These are phyloP conservation scores for Nemophila menziesii DNA, from an alignment of 257 asterid species.

Conservation along the genomic window DNA sequence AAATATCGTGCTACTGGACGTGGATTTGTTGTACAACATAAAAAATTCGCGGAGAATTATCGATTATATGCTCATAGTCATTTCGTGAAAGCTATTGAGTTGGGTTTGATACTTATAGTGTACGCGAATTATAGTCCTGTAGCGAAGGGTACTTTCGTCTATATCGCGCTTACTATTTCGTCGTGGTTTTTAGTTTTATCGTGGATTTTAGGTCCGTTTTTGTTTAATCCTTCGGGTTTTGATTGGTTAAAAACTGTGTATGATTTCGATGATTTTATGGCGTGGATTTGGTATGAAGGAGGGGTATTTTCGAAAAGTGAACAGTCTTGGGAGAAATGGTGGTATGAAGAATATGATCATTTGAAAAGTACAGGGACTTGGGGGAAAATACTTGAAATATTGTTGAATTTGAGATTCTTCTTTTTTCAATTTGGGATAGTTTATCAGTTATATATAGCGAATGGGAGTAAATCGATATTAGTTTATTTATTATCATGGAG, in stretches of 20 bases:
- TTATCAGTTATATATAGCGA: constrained; percentile 76
- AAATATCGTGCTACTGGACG: constrained; percentile 97
- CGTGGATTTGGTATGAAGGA: constrained; percentile 87
- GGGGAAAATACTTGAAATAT: constrained; percentile 71
- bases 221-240: constrained; percentile 88
- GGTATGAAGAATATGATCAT: constrained; percentile 97
- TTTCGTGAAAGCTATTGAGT: constrained; percentile 90
- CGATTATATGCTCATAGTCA: constrained; percentile 88
- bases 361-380: constrained; percentile 82
- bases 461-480: constrained; percentile 63
- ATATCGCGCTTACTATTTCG: constrained; percentile 72
- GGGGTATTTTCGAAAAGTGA: constrained; percentile 82
- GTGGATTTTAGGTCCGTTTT: constrained; percentile 82
- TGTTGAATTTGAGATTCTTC: constrained; percentile 88
- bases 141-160: constrained; percentile 71
- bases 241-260: constrained; percentile 94
- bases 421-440: constrained; percentile 95
- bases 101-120: constrained; percentile 76
- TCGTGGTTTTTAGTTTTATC: constrained; percentile 95
- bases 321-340: constrained; percentile 98
- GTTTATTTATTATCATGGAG: constrained; percentile 93
- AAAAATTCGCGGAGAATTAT: constrained; percentile 82
- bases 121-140: constrained; percentile 85
- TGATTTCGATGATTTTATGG: constrained; percentile 91
- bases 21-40: constrained; percentile 93